Conservation (phyloP, 2,329 filamentous ascomycete species). For the Phialophora chinensis region DNA sequence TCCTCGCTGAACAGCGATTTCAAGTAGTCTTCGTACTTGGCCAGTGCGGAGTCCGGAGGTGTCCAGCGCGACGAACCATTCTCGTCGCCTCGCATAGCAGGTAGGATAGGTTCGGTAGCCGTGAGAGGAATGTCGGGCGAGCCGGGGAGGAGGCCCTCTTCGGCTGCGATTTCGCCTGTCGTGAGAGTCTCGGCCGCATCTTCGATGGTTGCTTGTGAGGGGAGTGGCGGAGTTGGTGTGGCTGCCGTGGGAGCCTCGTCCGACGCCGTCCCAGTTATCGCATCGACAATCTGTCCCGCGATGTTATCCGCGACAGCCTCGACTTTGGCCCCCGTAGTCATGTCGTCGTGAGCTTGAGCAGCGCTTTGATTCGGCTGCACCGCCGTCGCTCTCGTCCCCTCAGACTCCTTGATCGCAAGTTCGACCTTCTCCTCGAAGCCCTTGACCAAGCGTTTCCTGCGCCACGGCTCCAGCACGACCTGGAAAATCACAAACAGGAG, state of each 20-base stretch:
- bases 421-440: constrained; percentile 81
- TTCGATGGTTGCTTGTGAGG: constrained; percentile 25
- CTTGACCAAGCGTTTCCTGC: constrained; percentile 76
- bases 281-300: constrained; percentile 34
- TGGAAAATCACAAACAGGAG: constrained; percentile 84
- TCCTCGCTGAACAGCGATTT: constrained; percentile 71
- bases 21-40: constrained; percentile 57
- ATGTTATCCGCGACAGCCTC: constrained; percentile 36
- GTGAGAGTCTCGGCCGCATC: constrained; percentile 28
- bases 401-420: constrained; percentile 71
- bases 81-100: constrained; percentile 29
- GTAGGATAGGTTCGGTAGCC: constrained; percentile 9
- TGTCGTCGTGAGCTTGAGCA: constrained; percentile 10
- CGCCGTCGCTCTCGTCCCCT: constrained; percentile 9
- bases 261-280: constrained; percentile 26
- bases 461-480: constrained; percentile 92
- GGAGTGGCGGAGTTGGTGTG: neutral
- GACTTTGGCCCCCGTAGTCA: constrained; percentile 26
- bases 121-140: constrained; percentile 10
- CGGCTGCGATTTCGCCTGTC: constrained; percentile 22
- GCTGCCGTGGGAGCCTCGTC: constrained; percentile 7
- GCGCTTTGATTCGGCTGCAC: constrained; percentile 27
- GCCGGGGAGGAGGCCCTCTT: constrained; percentile 9
- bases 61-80: constrained; percentile 34
- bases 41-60: constrained; percentile 42